Evolutionary conservation across 1,139 yeast genomes (phyloP), one percentile per base, ranked within the genome.

Genomic region (Nakaseomyces uthaithaninus): DNA sequence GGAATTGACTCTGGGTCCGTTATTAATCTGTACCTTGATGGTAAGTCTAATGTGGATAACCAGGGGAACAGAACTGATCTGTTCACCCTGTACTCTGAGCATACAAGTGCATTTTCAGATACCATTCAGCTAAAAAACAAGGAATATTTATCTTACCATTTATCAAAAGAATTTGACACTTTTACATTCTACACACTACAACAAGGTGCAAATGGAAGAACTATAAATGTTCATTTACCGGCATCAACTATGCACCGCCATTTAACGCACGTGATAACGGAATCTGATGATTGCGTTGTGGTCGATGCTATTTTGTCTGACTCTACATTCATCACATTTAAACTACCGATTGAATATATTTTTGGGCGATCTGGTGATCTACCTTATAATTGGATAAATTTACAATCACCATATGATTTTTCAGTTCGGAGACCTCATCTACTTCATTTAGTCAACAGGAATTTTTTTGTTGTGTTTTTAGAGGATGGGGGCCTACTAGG

Each of bases 361-460:
- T 38, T 50, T 11, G 43, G 46, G 11, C 40, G 33, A 7, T 37
- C 33, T 9, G 36, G 40, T n/a, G 43, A 38, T 44, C 43, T 57
- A 4, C 47, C 47, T 18, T 44, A 47, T 19, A 57, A 68, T 31
- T 81, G 89, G 89, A 78, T 81, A 39, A 68, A 67, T 45, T 73
- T 77, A 27, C 71, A 83, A 3, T 74, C 75, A 26, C 94, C 94
- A 1, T 81, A 80, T 55, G 77, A 86, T 11, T 83, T 85, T 55
- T 86, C 82, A 44, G 65, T 80, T 33, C 71, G 87, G 50, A 60
- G 66, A 10, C 91, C 94, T 1, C 74, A 74, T 43, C 62, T 67
- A 16, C 51, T 84, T 44, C 68, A 69, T 42, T 59, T 79, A 0
- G 57, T 77, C 6, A 69, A 72, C 37, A 48, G 65, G 0, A 53